Evolutionary conservation across 805 yeast genomes (phyloP).

Genomic region (Lachancea dasiensis): DNA sequence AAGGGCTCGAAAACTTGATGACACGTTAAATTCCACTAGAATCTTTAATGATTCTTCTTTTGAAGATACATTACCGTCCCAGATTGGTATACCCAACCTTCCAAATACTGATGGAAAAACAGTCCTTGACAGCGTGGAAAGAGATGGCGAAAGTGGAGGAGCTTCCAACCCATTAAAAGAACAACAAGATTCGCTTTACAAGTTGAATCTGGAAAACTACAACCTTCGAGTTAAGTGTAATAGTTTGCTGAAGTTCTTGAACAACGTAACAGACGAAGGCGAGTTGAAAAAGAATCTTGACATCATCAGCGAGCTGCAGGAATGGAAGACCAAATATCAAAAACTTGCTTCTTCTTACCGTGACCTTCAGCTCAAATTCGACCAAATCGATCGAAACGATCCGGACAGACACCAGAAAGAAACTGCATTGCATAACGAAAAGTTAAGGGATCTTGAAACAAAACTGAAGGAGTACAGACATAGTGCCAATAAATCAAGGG

Average conservation of each 20-base stretch:
- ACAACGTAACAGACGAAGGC: constrained; percentile 25
- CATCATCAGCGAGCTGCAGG: constrained; percentile 21
- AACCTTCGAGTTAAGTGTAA: constrained; percentile 25
- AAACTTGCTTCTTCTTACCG: constrained; percentile 12
- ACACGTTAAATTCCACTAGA: constrained; percentile 22
- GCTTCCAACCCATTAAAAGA: constrained; percentile 30
- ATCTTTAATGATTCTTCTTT: constrained; percentile 30
- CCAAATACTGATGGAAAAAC: constrained; percentile 19
- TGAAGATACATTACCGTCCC: constrained; percentile 28
- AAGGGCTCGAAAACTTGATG: constrained; percentile 13
- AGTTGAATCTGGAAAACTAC: constrained; percentile 24
- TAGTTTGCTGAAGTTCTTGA: constrained; percentile 27
- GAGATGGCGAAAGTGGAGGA: constrained; percentile 1
- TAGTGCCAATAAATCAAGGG: constrained; percentile 9
- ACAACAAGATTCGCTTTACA: constrained; percentile 25
- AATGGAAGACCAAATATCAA: constrained; percentile 17
- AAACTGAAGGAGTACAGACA: constrained; percentile 2
- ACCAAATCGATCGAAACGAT: constrained; percentile 12
- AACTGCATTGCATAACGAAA: constrained; percentile 1
- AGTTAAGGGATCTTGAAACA: constrained; percentile 1
- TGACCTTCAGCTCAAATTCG: constrained; percentile 14
- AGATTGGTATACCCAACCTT: constrained; percentile 4
- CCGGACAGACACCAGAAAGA: constrained; percentile 5
- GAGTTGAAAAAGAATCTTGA: constrained; percentile 20
- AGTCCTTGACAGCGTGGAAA: constrained; percentile 13